A percentile compares a stretch with the other conserved stretches of the same genome.
Evolutionary conservation across 2,329 filamentous ascomycete genomes (phyloP).

Genomic region (Aspergillus japonicus): DNA sequence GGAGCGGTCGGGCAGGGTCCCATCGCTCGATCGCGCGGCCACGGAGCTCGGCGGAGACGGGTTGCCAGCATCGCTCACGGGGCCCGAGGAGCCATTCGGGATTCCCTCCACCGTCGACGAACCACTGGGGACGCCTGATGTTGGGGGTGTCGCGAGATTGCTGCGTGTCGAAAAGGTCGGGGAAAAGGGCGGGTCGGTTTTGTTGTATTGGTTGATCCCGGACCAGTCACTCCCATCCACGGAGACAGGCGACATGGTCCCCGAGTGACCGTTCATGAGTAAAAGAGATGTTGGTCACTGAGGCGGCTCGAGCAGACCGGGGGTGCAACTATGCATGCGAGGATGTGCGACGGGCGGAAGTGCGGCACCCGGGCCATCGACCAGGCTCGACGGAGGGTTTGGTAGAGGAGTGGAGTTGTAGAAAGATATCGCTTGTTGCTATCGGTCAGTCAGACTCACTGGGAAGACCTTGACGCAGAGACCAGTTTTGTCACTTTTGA

Average conservation of each 20-base stretch:
- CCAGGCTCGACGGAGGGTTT: conserved; percentile 4
- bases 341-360: not conserved
- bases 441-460: conserved; percentile 7
- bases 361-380: conserved; percentile 13
- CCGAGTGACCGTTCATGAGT: conserved; percentile 70
- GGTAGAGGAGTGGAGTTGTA: conserved; percentile 7
- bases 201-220: conserved; percentile 65
- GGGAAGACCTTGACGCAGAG: not conserved
- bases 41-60: conserved; percentile 88
- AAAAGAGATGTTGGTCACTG: conserved; percentile 13
- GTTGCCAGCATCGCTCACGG: conserved; percentile 42
- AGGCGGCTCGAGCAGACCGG: conserved; percentile 6
- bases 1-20: conserved; percentile 64
- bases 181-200: conserved; percentile 41
- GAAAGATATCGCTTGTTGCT: conserved; percentile 11
- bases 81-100: conserved; percentile 25
- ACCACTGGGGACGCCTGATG: conserved; percentile 58
- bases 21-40: conserved; percentile 71
- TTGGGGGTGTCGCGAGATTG: conserved; percentile 65
- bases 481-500: not conserved
- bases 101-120: conserved; percentile 52
- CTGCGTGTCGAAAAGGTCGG: conserved; percentile 51
- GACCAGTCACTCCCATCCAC: conserved; percentile 81
- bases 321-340: conserved; percentile 19
- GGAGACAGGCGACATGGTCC: conserved; percentile 78